A percentile compares a stretch with the other conserved stretches of the same genome.
phyloP scores from a whole-genome alignment of 2,329 filamentous ascomycete genomes.

The Ascocoryne sarcoides region DNA sequence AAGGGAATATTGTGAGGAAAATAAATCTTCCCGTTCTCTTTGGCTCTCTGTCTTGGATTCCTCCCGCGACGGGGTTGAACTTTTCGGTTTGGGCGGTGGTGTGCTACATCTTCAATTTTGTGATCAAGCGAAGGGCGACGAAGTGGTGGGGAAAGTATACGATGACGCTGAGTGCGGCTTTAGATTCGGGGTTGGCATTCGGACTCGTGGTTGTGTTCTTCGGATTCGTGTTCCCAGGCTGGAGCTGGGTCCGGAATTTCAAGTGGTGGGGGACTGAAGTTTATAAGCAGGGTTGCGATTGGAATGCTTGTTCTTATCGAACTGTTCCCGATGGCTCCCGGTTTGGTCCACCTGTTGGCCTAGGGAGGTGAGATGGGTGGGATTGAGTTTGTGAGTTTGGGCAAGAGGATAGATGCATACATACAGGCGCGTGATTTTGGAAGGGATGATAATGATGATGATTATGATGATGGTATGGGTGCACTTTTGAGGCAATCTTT shows the following conservation, averaged over 20 bases:
- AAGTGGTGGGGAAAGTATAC: conserved; percentile 90
- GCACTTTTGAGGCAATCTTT: too few species aligned
- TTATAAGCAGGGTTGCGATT: conserved; percentile 78
- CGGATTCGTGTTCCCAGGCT: conserved; percentile 73
- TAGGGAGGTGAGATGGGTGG: too few species aligned
- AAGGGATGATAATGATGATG: too few species aligned
- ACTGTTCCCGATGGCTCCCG: conserved; percentile 51
- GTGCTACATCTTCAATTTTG: conserved; percentile 76
- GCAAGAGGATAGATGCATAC: too few species aligned
- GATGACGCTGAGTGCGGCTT: conserved; percentile 75
- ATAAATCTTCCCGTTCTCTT: conserved; percentile 79
- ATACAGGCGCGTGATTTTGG: too few species aligned
- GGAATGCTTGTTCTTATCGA: conserved; percentile 68
- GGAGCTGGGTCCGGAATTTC: conserved; percentile 58
- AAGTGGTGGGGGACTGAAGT: conserved; percentile 86
- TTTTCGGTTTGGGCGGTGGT: conserved; percentile 82
- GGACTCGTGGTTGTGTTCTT: conserved; percentile 81
- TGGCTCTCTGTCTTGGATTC: conserved; percentile 77
- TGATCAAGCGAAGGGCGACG: conserved; percentile 57
- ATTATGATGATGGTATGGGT: too few species aligned
- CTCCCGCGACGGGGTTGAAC: conserved; percentile 77
- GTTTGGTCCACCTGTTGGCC: too few species aligned
- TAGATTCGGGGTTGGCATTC: conserved; percentile 76
- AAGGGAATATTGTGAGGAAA: conserved; percentile 58
- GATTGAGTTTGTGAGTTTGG: too few species aligned